These are phyloP conservation scores for Curvularia sp. DNA, from an alignment of 2,329 filamentous ascomycete species.

Conservation along the genomic window DNA sequence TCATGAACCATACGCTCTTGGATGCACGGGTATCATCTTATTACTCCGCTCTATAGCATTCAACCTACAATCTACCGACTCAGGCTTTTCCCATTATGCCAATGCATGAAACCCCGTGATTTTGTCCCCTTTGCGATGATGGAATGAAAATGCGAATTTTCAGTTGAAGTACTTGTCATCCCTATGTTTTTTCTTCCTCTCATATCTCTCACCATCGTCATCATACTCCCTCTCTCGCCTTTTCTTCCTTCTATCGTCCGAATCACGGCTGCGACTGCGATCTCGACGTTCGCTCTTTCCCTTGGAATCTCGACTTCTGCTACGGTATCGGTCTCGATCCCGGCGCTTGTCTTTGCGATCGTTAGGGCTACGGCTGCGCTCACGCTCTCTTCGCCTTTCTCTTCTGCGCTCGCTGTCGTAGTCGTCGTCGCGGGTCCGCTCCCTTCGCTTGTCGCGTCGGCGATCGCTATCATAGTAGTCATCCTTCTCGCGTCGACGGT, in stretches of 20 bases:
- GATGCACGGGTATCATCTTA: neutral
- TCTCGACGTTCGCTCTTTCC: constrained; percentile 29
- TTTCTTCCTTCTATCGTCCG: constrained; percentile 36
- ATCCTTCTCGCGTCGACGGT: constrained; percentile 28
- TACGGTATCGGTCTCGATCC: constrained; percentile 37
- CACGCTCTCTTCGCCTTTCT: constrained; percentile 27
- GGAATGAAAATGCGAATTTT: neutral
- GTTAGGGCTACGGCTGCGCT: constrained; percentile 39
- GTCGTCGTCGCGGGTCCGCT: constrained; percentile 25
- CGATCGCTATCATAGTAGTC: constrained; percentile 33
- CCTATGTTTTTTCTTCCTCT: constrained; percentile 30
- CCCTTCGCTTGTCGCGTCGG: constrained; percentile 27
- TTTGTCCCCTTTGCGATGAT: no score
- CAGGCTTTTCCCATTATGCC: neutral
- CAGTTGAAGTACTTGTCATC: constrained; percentile 20
- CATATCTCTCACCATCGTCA: constrained; percentile 30
- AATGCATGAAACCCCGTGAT: neutral
- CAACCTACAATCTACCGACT: neutral
- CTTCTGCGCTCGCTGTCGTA: constrained; percentile 23
- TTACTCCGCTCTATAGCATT: neutral
- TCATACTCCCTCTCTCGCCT: constrained; percentile 36
- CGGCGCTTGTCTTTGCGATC: constrained; percentile 31
- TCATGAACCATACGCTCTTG: neutral
- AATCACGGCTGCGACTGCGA: constrained; percentile 29
- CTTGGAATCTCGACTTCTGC: constrained; percentile 33